Conservation (phyloP, 2,329 filamentous ascomycete genomes). For the Trichophyton benhamiae region DNA sequence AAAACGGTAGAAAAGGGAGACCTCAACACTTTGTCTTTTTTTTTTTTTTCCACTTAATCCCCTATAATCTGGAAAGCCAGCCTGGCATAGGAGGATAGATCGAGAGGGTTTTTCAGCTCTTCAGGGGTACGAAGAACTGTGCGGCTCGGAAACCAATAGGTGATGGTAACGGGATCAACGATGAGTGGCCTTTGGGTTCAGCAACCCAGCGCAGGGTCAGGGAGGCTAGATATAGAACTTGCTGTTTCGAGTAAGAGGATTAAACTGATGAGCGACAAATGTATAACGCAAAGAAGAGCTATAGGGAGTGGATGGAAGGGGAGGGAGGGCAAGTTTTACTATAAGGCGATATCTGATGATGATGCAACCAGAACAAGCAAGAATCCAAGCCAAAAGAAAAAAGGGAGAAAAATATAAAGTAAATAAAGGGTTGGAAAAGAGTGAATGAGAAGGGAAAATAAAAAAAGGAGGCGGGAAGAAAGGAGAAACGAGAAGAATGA, state of each 20-base stretch:
- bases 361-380: slow-evolving; percentile 1
- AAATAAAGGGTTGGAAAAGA: neutral
- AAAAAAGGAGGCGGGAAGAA: slow-evolving; percentile 6
- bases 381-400: neutral
- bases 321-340: neutral
- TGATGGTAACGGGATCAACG: neutral
- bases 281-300: neutral
- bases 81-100: neutral
- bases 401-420: neutral
- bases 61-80: neutral
- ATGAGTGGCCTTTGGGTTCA: neutral
- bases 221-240: neutral
- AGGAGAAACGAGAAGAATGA: slow-evolving; percentile 2
- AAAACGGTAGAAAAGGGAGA: neutral
- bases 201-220: neutral
- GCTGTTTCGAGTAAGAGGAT: neutral
- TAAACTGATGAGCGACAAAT: neutral
- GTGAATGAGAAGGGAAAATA: slow-evolving; percentile 1
- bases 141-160: neutral
- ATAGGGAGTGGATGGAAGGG: neutral
- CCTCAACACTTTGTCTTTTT: neutral
- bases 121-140: neutral
- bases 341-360: neutral
- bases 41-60: neutral
- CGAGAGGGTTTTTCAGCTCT: neutral